Percentiles rank a stretch among this genome's conserved stretches.
Conservation (phyloP, 2,329 filamentous ascomycete genomes). For the Dothistroma septosporum region DNA sequence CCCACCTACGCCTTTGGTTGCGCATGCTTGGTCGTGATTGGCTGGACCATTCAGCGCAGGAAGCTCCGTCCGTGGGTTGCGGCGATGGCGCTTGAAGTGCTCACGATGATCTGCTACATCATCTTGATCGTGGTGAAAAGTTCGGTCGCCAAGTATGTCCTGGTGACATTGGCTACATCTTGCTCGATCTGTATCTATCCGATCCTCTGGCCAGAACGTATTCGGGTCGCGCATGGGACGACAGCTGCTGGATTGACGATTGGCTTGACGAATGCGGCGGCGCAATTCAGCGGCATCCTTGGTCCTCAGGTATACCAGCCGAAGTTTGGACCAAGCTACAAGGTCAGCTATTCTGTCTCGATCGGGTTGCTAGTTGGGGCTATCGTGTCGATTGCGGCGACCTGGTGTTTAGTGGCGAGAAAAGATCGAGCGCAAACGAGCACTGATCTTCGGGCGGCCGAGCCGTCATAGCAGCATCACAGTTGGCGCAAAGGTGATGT, state of each 20-base stretch:
- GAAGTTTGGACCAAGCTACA: slow-evolving; percentile 40
- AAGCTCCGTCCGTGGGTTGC: slow-evolving; percentile 19
- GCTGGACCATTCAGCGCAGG: slow-evolving; percentile 20
- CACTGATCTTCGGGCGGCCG: not conserved
- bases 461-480: not conserved
- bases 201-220: slow-evolving; percentile 42
- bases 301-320: slow-evolving; percentile 41
- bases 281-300: slow-evolving; percentile 40
- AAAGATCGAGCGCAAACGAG: not conserved
- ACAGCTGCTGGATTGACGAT: slow-evolving; percentile 40
- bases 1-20: slow-evolving; percentile 26
- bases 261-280: slow-evolving; percentile 36
- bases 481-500: not conserved
- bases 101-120: slow-evolving; percentile 40
- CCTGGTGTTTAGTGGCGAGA: slow-evolving; percentile 20
- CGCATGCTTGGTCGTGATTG: slow-evolving; percentile 17
- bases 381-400: slow-evolving; percentile 20
- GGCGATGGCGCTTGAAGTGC: slow-evolving; percentile 31
- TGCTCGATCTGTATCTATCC: slow-evolving; percentile 40
- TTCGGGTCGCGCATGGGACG: slow-evolving; percentile 39
- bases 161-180: slow-evolving; percentile 41
- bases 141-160: slow-evolving; percentile 37
- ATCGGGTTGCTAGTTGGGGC: slow-evolving; percentile 35
- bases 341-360: slow-evolving; percentile 37
- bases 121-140: slow-evolving; percentile 38